A percentile compares a stretch with the other conserved stretches of the same genome.
Conservation (phyloP, 352 stramenopile species). For the Pythium aphanidermatum region DNA sequence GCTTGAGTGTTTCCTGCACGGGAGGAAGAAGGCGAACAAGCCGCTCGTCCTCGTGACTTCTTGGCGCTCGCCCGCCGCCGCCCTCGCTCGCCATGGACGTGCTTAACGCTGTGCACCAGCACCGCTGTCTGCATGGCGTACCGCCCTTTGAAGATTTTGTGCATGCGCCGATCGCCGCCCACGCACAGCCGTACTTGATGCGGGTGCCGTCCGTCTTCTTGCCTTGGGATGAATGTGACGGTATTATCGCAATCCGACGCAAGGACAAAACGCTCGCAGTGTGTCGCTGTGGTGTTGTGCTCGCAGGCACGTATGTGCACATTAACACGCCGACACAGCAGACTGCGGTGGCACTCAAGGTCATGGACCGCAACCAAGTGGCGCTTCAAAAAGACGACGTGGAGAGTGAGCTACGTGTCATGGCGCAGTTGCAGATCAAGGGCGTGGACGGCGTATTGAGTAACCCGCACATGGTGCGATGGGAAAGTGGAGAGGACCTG, state of each 20-base stretch:
- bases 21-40: too few relatives aligned
- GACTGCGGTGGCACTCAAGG: conserved; percentile 66
- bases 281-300: conserved; percentile 74
- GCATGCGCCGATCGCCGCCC: conserved; percentile 45
- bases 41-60: too few relatives aligned
- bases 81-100: conserved; percentile 65
- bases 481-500: conserved; percentile 61
- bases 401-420: conserved; percentile 74
- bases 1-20: too few relatives aligned
- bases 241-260: conserved; percentile 68
- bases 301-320: conserved; percentile 73
- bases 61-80: too few relatives aligned
- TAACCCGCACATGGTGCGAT: conserved; percentile 73
- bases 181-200: conserved; percentile 47
- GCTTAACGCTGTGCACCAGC: conserved; percentile 59
- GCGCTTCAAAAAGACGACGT: conserved; percentile 73
- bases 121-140: conserved; percentile 34
- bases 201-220: conserved; percentile 56
- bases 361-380: conserved; percentile 73
- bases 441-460: conserved; percentile 64
- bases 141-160: conserved; percentile 53
- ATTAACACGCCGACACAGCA: conserved; percentile 40
- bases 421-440: conserved; percentile 68
- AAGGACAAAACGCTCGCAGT: conserved; percentile 59
- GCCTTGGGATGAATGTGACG: conserved; percentile 56